A percentile compares a stretch with the other conserved stretches of the same genome.
Conservation (phyloP, 129 eudicot genomes). For the Flaveria linearis region DNA sequence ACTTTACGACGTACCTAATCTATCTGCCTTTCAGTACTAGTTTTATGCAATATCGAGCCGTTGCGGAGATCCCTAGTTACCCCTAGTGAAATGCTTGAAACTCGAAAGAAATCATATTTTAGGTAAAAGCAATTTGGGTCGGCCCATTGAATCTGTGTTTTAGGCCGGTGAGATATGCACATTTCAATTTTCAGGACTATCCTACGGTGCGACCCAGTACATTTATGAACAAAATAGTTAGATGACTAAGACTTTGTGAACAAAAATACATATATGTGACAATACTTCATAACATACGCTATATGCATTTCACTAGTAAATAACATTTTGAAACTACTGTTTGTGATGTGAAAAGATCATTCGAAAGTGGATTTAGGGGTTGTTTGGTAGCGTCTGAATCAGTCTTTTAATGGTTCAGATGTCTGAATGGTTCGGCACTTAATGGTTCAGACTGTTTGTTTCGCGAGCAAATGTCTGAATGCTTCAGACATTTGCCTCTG, state of each 20-base stretch:
- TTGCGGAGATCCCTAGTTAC: too few relatives aligned
- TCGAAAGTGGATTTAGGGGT: not conserved
- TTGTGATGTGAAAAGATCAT: not conserved
- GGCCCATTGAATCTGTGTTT: not conserved
- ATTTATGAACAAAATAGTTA: not conserved
- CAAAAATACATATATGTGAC: not conserved
- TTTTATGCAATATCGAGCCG: too few relatives aligned
- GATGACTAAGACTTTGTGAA: not conserved
- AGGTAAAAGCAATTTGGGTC: not conserved
- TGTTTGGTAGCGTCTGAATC: too few relatives aligned
- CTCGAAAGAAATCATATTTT: not conserved
- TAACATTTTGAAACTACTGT: not conserved
- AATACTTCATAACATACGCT: too few relatives aligned
- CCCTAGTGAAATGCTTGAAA: too few relatives aligned
- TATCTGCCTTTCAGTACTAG: too few relatives aligned
- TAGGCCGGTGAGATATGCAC: not conserved
- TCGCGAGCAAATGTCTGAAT: too few relatives aligned
- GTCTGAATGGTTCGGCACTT: too few relatives aligned
- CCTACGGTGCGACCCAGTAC: not conserved
- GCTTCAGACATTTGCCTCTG: too few relatives aligned
- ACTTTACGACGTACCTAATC: too few relatives aligned
- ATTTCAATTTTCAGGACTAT: not conserved
- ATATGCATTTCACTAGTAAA: not conserved
- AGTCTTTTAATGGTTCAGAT: too few relatives aligned
- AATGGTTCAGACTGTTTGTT: too few relatives aligned